Percentiles rank a stretch among this genome's conserved stretches.
Conservation (phyloP, 805 yeast genomes). For the Metschnikowia lachancei region DNA sequence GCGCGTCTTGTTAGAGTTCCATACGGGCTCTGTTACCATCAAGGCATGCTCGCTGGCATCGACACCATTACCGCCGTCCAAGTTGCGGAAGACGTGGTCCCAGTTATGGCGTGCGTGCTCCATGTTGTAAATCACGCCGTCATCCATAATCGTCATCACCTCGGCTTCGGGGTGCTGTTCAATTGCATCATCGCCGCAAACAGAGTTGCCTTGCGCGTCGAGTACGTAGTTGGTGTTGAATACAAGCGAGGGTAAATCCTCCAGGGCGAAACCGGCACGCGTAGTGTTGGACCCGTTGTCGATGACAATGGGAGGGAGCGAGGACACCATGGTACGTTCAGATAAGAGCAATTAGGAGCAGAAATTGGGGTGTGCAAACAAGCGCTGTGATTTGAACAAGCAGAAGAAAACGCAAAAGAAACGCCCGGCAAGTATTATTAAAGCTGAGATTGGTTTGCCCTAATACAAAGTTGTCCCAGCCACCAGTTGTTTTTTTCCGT, state of each 20-base stretch:
- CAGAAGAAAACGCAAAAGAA: too few relatives aligned
- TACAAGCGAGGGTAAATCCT: conserved; percentile 58
- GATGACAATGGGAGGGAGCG: conserved; percentile 58
- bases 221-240: conserved; percentile 56
- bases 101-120: conserved; percentile 66
- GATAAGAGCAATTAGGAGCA: neutral
- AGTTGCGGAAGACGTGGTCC: conserved; percentile 56
- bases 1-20: conserved; percentile 64
- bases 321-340: conserved; percentile 1
- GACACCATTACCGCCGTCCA: conserved; percentile 42
- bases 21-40: conserved; percentile 59
- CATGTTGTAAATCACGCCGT: conserved; percentile 70
- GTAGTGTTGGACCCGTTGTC: conserved; percentile 66
- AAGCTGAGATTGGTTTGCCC: too few relatives aligned
- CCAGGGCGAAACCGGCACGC: conserved; percentile 68
- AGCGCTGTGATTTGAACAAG: too few relatives aligned
- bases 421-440: too few relatives aligned
- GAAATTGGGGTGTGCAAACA: neutral
- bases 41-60: conserved; percentile 64
- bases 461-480: too few relatives aligned
- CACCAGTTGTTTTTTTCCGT: too few relatives aligned
- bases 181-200: conserved; percentile 49
- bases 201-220: conserved; percentile 28
- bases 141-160: conserved; percentile 57
- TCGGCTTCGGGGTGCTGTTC: conserved; percentile 45